Conservation (phyloP, 1,139 yeast species). For the Zygosaccharomyces sapae region DNA sequence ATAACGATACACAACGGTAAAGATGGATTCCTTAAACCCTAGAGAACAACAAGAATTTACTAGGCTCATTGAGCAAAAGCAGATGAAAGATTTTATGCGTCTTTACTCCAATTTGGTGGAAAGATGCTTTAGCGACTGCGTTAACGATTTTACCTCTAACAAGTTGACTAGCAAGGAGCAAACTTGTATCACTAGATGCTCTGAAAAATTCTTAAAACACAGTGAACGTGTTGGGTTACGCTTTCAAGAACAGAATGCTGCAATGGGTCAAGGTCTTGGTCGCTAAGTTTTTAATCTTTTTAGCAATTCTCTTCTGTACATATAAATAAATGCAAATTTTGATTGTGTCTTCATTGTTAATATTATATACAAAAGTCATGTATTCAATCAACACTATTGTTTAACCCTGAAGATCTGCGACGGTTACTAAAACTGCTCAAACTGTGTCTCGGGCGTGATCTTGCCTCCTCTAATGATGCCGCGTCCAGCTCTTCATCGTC, state of each 20-base stretch:
- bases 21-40: constrained; percentile 77
- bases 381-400: not conserved
- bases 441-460: constrained; percentile 9
- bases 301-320: constrained; percentile 10
- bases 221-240: constrained; percentile 98
- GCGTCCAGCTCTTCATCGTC: constrained; percentile 1
- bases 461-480: constrained; percentile 2
- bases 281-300: constrained; percentile 17
- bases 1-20: constrained; percentile 12
- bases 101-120: constrained; percentile 90
- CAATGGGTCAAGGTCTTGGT: constrained; percentile 46
- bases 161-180: constrained; percentile 80
- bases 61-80: constrained; percentile 92
- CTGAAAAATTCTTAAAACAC: constrained; percentile 96
- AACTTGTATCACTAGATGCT: constrained; percentile 81
- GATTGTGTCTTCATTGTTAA: not conserved
- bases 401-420: constrained; percentile 2
- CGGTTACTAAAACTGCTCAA: constrained; percentile 11
- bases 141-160: constrained; percentile 93
- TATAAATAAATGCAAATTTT: constrained; percentile 10
- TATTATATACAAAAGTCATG: not conserved
- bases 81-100: constrained; percentile 98
- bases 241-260: constrained; percentile 92
- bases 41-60: constrained; percentile 97
- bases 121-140: constrained; percentile 96